These are phyloP conservation scores for Penicillium sp. DNA, from an alignment of 2,329 filamentous ascomycete species.

Conservation along the genomic window DNA sequence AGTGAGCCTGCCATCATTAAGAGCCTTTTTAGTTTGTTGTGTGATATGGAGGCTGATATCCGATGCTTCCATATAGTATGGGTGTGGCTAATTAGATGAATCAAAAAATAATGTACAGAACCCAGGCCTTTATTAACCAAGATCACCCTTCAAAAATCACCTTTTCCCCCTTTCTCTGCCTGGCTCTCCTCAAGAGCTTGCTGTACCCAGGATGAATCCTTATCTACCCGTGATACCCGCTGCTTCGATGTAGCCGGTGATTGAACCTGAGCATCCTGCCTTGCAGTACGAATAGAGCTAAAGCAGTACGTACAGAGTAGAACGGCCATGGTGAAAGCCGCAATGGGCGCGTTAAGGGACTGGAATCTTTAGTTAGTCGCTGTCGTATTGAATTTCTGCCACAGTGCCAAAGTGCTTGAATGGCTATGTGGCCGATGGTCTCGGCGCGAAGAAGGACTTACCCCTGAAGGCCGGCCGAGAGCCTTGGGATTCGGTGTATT, in stretches of 20 bases:
- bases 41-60: no score
- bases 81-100: no score
- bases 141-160: not conserved
- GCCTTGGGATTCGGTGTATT: conserved; percentile 11
- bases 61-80: no score
- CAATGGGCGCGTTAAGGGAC: conserved; percentile 60
- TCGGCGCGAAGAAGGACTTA: conserved; percentile 5
- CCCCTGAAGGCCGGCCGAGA: conserved; percentile 20
- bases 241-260: conserved; percentile 35
- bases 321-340: conserved; percentile 62
- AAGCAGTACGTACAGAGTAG: conserved; percentile 62
- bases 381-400: not conserved
- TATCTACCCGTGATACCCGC: conserved; percentile 47
- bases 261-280: conserved; percentile 61
- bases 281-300: conserved; percentile 65
- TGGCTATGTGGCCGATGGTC: not conserved
- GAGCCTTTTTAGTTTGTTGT: no score
- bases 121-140: not conserved
- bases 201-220: conserved; percentile 32
- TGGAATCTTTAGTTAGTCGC: conserved; percentile 19
- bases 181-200: conserved; percentile 34
- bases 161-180: conserved; percentile 21
- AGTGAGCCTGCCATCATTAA: no score
- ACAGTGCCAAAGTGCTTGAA: no score
- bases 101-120: not conserved